Conservation (phyloP, 371 early-diverging fungal species). For the Mucor mucedo region DNA sequence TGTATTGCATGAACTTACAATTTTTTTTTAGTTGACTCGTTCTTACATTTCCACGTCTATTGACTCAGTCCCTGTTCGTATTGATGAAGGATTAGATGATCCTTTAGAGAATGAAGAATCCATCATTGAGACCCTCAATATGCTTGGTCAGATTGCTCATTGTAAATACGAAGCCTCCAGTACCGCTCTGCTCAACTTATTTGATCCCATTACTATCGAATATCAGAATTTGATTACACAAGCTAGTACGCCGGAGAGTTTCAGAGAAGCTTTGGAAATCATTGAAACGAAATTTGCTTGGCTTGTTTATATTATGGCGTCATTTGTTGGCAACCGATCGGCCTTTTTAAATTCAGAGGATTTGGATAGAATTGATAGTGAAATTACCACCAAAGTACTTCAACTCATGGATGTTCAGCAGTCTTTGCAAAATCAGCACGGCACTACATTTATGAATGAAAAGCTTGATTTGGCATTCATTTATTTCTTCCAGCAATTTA, state of each 20-base stretch:
- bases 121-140: slow-evolving; percentile 71
- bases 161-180: slow-evolving; percentile 72
- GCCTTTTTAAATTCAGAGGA: slow-evolving; percentile 68
- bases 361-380: slow-evolving; percentile 69
- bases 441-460: slow-evolving; percentile 51
- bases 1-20: not conserved
- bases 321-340: slow-evolving; percentile 68
- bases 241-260: slow-evolving; percentile 30
- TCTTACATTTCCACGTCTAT: slow-evolving; percentile 63
- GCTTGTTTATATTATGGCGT: slow-evolving; percentile 81
- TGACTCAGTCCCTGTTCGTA: slow-evolving; percentile 59
- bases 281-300: slow-evolving; percentile 79
- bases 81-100: slow-evolving; percentile 70
- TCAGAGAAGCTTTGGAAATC: slow-evolving; percentile 54
- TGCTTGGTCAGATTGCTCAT: slow-evolving; percentile 78
- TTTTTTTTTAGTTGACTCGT: slow-evolving; percentile 36
- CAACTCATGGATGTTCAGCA: slow-evolving; percentile 63
- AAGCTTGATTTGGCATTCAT: slow-evolving; percentile 78
- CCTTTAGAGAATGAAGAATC: slow-evolving; percentile 80
- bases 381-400: slow-evolving; percentile 63
- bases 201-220: slow-evolving; percentile 70
- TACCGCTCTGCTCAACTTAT: slow-evolving; percentile 56
- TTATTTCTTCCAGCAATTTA: slow-evolving; percentile 78
- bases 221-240: slow-evolving; percentile 58
- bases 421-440: slow-evolving; percentile 49